These are phyloP conservation scores for Acacia concinna DNA, from an alignment of 331 rosid species.

Conservation along the genomic window DNA sequence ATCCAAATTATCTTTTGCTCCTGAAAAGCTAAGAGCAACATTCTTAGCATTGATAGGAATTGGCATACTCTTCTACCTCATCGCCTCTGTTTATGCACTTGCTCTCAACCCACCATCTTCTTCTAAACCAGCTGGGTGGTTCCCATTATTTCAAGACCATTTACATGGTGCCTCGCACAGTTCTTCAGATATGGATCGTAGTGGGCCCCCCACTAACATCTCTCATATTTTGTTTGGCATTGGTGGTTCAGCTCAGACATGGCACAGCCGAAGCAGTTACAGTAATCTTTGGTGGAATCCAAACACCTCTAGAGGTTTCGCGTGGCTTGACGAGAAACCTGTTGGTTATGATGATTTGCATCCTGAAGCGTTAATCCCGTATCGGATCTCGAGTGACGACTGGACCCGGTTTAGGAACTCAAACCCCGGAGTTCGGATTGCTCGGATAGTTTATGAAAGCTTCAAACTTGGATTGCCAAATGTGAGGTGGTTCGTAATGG, in stretches of 20 bases:
- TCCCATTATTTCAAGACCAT: conserved; percentile 26
- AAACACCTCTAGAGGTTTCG: conserved; percentile 61
- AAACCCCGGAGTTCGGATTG: conserved; percentile 81
- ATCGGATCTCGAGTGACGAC: conserved; percentile 55
- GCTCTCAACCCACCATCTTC: conserved; percentile 66
- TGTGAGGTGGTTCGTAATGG: conserved; percentile 98
- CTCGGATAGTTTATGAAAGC: conserved; percentile 75
- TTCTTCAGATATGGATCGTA: conserved; percentile 18
- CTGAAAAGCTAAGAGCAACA: conserved; percentile 42
- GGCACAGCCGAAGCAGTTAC: conserved; percentile 59
- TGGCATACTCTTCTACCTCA: conserved; percentile 58
- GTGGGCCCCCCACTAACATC: conserved; percentile 59
- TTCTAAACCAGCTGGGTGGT: conserved; percentile 40
- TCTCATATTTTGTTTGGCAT: conserved; percentile 84
- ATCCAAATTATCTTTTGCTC: conserved; percentile 37
- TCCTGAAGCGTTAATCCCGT: conserved; percentile 38
- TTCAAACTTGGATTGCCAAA: conserved; percentile 60
- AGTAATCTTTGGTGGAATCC: conserved; percentile 74
- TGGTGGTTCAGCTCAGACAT: conserved; percentile 67
- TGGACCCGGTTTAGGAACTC: too few relatives aligned
- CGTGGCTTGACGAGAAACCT: conserved; percentile 72
- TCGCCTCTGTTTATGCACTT: conserved; percentile 56
- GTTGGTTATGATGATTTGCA: not conserved
- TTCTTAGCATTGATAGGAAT: conserved; percentile 41
- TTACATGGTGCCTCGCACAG: conserved; percentile 2